Percentiles rank a stretch among this genome's conserved stretches.
These are phyloP conservation scores for Amaranthus palmeri DNA, from an alignment of 148 eudicot species.

Conservation along the genomic window DNA sequence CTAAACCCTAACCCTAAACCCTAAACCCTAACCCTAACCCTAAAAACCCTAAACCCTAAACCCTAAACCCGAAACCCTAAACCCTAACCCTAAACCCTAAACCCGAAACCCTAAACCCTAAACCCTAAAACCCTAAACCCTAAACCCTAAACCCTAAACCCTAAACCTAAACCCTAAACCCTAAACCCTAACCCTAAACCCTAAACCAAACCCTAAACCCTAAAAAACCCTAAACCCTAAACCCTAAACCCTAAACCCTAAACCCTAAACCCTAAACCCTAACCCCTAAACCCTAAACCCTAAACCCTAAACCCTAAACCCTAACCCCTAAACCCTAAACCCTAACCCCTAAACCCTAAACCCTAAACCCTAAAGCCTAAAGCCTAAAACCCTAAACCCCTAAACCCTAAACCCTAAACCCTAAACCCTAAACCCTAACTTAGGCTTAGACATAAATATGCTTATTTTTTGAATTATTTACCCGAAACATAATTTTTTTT, in stretches of 20 bases:
- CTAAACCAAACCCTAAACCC: constrained; percentile 25
- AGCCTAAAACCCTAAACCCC: constrained; percentile 4
- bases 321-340: constrained; percentile 23
- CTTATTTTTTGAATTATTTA: too few species aligned
- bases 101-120: constrained; percentile 18
- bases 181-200: constrained; percentile 25
- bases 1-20: constrained; percentile 25
- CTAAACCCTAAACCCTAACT: constrained; percentile 17
- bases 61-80: constrained; percentile 19
- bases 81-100: not conserved
- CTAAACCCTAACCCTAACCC: constrained; percentile 13
- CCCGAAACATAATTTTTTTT: too few species aligned
- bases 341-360: constrained; percentile 23
- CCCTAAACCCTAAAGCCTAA: constrained; percentile 26
- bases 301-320: too few species aligned
- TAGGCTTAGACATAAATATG: too few species aligned
- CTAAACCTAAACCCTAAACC: constrained; percentile 22
- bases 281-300: constrained; percentile 25
- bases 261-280: constrained; percentile 30
- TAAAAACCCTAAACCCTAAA: constrained; percentile 13
- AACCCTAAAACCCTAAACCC: not conserved
- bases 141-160: not conserved
- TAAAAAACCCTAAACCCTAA: too few species aligned
- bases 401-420: constrained; percentile 15
- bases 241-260: constrained; percentile 24